These are phyloP conservation scores for Cucurbita ficifolia DNA, from an alignment of 306 rosid genomes.

Conservation along the genomic window DNA sequence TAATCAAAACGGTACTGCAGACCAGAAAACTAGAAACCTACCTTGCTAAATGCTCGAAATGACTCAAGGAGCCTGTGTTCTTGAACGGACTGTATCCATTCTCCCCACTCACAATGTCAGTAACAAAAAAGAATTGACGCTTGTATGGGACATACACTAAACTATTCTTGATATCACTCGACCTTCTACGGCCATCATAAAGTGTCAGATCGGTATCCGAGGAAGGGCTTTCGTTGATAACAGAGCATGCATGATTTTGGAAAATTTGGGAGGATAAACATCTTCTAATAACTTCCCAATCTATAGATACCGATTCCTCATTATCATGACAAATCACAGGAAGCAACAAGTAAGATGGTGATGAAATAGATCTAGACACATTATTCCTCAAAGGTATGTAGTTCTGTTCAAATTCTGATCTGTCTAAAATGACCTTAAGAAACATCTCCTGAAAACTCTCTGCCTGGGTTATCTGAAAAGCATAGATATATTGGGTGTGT, in stretches of 20 bases:
- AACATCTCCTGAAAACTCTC: conserved; percentile 85
- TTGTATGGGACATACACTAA: conserved; percentile 60
- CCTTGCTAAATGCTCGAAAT: conserved; percentile 36
- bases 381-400: conserved; percentile 38
- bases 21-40: conserved; percentile 22
- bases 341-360: conserved; percentile 75
- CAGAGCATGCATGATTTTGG: conserved; percentile 22
- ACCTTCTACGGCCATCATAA: conserved; percentile 48
- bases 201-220: conserved; percentile 31
- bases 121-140: conserved; percentile 39
- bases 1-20: not conserved
- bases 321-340: conserved; percentile 38
- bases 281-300: conserved; percentile 54
- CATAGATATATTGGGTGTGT: not conserved
- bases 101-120: conserved; percentile 25
- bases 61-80: conserved; percentile 27
- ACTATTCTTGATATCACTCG: conserved; percentile 49
- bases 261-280: conserved; percentile 78
- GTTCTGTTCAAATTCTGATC: conserved; percentile 48
- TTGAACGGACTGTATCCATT: conserved; percentile 43
- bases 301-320: conserved; percentile 34
- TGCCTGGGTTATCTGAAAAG: conserved; percentile 60
- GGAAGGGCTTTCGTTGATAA: conserved; percentile 9
- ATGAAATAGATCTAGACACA: conserved; percentile 18
- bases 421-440: conserved; percentile 74